Evolutionary conservation across 1,139 yeast genomes (phyloP).

Genomic region (Saccharomyces hybrid): DNA sequence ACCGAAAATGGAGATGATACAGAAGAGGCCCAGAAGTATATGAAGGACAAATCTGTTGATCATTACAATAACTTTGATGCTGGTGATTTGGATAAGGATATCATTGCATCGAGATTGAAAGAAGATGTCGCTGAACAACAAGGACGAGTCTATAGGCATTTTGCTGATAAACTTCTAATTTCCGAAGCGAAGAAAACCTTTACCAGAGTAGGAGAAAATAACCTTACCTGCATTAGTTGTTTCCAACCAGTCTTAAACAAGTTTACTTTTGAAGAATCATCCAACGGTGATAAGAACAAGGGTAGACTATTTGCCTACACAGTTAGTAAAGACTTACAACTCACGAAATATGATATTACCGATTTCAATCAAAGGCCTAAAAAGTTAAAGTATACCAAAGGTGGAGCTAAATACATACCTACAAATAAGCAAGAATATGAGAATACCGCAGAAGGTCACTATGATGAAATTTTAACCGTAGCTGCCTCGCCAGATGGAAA

Average conservation of each 20-base stretch:
- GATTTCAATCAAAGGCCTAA: constrained; percentile 46
- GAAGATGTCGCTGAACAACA: constrained; percentile 85
- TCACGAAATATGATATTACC: constrained; percentile 70
- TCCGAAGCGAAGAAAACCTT: constrained; percentile 37
- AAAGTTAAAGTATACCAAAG: constrained; percentile 55
- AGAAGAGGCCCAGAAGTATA: constrained; percentile 4
- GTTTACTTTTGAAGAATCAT: constrained; percentile 18
- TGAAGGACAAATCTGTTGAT: constrained; percentile 17
- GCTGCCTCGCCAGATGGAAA: constrained; percentile 86
- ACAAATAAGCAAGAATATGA: constrained; percentile 37
- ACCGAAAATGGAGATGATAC: constrained; percentile 13
- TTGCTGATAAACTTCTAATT: constrained; percentile 46
- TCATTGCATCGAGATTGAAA: constrained; percentile 68
- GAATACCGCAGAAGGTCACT: constrained; percentile 50
- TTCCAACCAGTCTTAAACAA: constrained; percentile 32
- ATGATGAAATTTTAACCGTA: constrained; percentile 64
- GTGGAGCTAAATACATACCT: constrained; percentile 47
- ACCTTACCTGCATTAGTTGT: constrained; percentile 39
- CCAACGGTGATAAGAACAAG: constrained; percentile 16
- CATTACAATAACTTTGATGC: constrained; percentile 72
- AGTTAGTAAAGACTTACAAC: constrained; percentile 71
- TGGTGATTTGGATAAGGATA: constrained; percentile 83
- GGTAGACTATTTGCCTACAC: constrained; percentile 53
- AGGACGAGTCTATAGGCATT: constrained; percentile 69
- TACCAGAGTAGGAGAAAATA: constrained; percentile 54